Percentiles rank a stretch among this genome's conserved stretches.
These are phyloP conservation scores for Cercospora nicotianae DNA, from an alignment of 2,329 filamentous ascomycete species.

Conservation along the genomic window DNA sequence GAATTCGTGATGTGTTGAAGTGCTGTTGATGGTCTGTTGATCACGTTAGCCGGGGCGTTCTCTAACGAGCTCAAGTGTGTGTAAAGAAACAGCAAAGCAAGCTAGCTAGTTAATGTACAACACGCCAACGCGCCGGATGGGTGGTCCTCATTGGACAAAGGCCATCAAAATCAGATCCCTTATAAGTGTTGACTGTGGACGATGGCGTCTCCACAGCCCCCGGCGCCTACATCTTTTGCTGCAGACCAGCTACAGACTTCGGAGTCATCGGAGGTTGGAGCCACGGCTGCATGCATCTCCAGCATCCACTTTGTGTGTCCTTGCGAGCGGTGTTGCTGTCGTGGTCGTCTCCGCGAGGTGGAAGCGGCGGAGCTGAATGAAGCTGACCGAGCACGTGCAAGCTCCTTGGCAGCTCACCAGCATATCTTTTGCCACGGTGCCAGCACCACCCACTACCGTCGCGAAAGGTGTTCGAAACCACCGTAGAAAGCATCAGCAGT, in stretches of 20 bases:
- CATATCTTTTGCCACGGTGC: neutral
- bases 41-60: neutral
- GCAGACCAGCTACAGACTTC: slow-evolving; percentile 1
- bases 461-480: neutral
- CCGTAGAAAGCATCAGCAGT: neutral
- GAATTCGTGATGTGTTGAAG: neutral
- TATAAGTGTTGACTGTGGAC: neutral
- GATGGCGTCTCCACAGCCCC: neutral
- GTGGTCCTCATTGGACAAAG: neutral
- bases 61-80: neutral
- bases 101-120: neutral
- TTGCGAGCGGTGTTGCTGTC: neutral
- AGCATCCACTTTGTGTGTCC: slow-evolving; percentile 11
- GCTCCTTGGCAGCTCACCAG: neutral
- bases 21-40: neutral
- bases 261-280: slow-evolving; percentile 9
- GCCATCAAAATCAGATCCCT: neutral
- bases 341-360: neutral
- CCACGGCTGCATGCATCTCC: slow-evolving; percentile 7
- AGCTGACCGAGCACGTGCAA: neutral
- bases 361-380: neutral
- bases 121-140: neutral
- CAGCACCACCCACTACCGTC: neutral
- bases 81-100: neutral
- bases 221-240: slow-evolving; percentile 12